A percentile compares a stretch with the other conserved stretches of the same genome.
Evolutionary conservation across 116 monocot species (phyloP).

Genomic region (Posidonia oceanica): DNA sequence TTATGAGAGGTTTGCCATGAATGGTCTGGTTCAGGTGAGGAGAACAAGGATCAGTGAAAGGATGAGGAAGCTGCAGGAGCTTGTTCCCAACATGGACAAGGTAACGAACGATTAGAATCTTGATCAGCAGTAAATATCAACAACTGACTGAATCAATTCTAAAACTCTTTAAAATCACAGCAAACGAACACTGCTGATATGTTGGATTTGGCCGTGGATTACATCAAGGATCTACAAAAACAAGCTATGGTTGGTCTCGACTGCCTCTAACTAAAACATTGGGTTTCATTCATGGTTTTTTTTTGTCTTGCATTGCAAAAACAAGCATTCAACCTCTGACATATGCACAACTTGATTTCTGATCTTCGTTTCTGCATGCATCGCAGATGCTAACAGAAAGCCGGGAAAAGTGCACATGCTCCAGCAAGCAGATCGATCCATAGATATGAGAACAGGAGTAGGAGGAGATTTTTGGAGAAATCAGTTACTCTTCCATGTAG

Average conservation of each 20-base stretch:
- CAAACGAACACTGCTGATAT: conserved; percentile 99
- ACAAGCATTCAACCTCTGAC: not conserved
- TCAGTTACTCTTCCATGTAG: too few species aligned
- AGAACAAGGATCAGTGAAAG: conserved; percentile 88
- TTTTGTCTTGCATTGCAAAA: not conserved
- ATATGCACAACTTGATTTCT: too few species aligned
- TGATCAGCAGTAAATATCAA: not conserved
- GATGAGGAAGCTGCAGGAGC: conserved; percentile 92
- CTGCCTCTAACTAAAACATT: not conserved
- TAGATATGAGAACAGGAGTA: not conserved
- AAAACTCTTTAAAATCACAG: conserved; percentile 14
- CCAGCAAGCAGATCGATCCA: conserved; percentile 21
- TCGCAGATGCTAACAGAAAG: conserved; percentile 33
- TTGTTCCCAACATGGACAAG: conserved; percentile 99
- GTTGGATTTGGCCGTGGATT: conserved; percentile 93
- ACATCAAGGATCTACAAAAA: conserved; percentile 93
- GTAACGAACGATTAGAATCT: conserved; percentile 16
- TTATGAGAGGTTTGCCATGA: too few species aligned
- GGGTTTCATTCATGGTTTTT: too few species aligned
- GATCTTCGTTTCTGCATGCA: not conserved
- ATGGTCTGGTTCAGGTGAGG: conserved; percentile 38
- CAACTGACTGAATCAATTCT: not conserved
- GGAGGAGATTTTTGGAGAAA: not conserved
- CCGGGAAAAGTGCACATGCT: conserved; percentile 49
- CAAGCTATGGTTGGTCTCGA: conserved; percentile 50